These are phyloP conservation scores for Beverwykella pulmonaria DNA, from an alignment of 495 filamentous ascomycete genomes.

Conservation along the genomic window DNA sequence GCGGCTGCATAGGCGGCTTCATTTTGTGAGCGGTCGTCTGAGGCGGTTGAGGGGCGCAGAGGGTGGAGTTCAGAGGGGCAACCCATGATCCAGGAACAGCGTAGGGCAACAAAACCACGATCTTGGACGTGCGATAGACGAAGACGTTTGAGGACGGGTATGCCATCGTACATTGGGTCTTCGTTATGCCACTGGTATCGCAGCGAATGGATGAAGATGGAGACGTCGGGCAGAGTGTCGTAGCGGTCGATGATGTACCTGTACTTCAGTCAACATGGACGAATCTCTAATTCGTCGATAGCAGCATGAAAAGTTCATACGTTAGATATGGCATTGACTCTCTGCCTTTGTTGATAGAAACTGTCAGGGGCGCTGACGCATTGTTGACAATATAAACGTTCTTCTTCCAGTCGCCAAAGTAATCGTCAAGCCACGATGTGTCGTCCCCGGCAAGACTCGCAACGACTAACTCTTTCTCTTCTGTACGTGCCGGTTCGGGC, in stretches of 20 bases:
- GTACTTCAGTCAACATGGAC: neutral
- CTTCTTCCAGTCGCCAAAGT: slow-evolving; percentile 54
- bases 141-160: slow-evolving; percentile 33
- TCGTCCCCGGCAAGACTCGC: slow-evolving; percentile 34
- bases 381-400: slow-evolving; percentile 59
- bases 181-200: slow-evolving; percentile 67
- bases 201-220: slow-evolving; percentile 64
- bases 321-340: slow-evolving; percentile 64
- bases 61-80: slow-evolving; percentile 38
- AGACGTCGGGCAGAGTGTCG: slow-evolving; percentile 58
- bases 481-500: neutral
- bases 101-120: slow-evolving; percentile 33
- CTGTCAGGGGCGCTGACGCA: slow-evolving; percentile 51
- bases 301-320: slow-evolving; percentile 6
- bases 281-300: neutral
- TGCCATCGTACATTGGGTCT: slow-evolving; percentile 41
- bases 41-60: neutral
- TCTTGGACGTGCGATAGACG: slow-evolving; percentile 24
- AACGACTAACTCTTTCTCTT: slow-evolving; percentile 41
- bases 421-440: slow-evolving; percentile 56
- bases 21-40: slow-evolving; percentile 33
- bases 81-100: slow-evolving; percentile 38
- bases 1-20: slow-evolving; percentile 29
- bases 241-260: slow-evolving; percentile 69
- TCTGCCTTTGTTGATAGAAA: slow-evolving; percentile 57